Conservation (phyloP, 306 rosid genomes). For the Geum urbanum region DNA sequence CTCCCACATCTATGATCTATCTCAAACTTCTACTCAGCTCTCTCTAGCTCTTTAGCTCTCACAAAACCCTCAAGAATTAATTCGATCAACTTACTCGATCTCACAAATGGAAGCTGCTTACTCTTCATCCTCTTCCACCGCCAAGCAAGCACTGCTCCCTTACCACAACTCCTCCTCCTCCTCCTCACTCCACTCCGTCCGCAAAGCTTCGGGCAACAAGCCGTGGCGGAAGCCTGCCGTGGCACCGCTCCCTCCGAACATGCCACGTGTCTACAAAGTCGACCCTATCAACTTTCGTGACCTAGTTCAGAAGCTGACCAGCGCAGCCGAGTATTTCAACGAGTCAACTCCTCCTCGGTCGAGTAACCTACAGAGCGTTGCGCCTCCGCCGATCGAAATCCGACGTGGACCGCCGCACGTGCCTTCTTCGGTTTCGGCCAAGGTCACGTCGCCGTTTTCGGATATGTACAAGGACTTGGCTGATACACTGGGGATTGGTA, state of each 20-base stretch:
- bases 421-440: constrained; percentile 7
- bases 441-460: constrained; percentile 8
- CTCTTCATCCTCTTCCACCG: constrained; percentile 32
- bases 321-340: constrained; percentile 48
- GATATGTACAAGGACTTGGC: constrained; percentile 31
- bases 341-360: constrained; percentile 6
- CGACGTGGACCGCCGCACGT: not conserved
- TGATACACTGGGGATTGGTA: constrained; percentile 26
- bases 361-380: constrained; percentile 27
- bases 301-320: constrained; percentile 73
- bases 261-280: constrained; percentile 60
- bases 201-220: constrained; percentile 50
- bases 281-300: constrained; percentile 66
- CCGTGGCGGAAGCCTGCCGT: constrained; percentile 56
- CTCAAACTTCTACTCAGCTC: not conserved
- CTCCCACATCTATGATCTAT: not conserved
- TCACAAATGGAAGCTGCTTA: constrained; percentile 36
- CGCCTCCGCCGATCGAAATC: constrained; percentile 29
- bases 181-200: constrained; percentile 36
- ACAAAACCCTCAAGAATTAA: not conserved
- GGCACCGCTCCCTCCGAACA: constrained; percentile 50
- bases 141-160: constrained; percentile 25
- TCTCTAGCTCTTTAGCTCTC: not conserved
- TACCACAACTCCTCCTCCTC: constrained; percentile 7
- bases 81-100: too few relatives aligned